Percentiles rank a stretch among this genome's conserved stretches.
phyloP scores from a whole-genome alignment of 768 basidiomycete genomes.

The Coprinellus aureogranulatus region DNA sequence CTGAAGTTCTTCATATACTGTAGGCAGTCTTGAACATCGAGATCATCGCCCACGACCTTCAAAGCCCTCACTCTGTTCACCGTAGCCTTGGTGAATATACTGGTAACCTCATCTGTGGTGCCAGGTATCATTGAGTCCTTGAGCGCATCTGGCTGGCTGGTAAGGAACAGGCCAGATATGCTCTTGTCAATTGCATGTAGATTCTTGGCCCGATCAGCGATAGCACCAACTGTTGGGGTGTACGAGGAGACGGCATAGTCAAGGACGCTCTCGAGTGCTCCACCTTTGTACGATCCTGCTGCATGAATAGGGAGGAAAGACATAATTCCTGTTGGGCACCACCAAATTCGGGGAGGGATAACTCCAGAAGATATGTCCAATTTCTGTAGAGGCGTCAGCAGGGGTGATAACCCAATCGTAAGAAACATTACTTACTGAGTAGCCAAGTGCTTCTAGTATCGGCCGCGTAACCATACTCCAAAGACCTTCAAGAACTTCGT shows the following conservation, averaged over 20 bases:
- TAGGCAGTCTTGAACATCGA: neutral
- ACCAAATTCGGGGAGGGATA: conserved; percentile 7
- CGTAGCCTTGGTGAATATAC: neutral
- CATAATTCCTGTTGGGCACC: conserved; percentile 10
- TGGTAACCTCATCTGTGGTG: conserved; percentile 10
- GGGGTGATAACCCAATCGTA: too few relatives aligned
- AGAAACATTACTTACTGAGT: too few relatives aligned
- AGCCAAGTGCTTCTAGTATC: too few relatives aligned
- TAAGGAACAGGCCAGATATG: conserved; percentile 7
- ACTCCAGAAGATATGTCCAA: neutral
- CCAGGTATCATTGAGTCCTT: conserved; percentile 6
- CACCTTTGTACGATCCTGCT: conserved; percentile 4
- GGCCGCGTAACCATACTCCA: too few relatives aligned
- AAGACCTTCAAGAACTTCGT: too few relatives aligned
- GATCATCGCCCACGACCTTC: neutral
- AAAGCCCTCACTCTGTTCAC: neutral
- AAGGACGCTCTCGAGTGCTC: neutral
- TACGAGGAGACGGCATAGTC: conserved; percentile 22
- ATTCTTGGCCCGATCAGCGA: conserved; percentile 8
- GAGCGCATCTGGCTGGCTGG: conserved; percentile 12
- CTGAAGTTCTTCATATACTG: conserved; percentile 12
- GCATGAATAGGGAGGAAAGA: conserved; percentile 14
- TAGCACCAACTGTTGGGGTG: conserved; percentile 10
- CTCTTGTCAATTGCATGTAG: neutral
- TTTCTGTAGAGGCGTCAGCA: neutral